Evolutionary conservation across 768 basidiomycete species (phyloP).

Genomic region (Krasilnikovozyma curviuscula): DNA sequence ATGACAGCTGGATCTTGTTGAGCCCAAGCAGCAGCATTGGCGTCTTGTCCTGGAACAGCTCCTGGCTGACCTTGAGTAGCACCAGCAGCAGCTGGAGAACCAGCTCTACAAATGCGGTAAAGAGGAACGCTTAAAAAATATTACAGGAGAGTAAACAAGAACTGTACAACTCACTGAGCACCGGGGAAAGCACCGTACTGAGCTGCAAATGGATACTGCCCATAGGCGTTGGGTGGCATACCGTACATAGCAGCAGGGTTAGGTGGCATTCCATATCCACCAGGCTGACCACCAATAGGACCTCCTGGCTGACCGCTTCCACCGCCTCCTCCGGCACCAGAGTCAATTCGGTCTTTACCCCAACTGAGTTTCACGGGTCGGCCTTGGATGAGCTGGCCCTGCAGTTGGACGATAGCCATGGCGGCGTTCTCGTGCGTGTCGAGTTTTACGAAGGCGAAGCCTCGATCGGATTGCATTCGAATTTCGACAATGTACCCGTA

Average conservation of each 20-base stretch:
- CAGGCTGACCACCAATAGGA: conserved; percentile 4
- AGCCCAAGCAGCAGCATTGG: no score
- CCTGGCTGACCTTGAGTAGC: no score
- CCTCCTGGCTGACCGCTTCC: conserved; percentile 12
- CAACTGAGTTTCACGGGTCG: conserved; percentile 95
- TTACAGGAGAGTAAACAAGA: no score
- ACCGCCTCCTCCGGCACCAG: conserved; percentile 9
- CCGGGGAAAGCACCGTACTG: no score
- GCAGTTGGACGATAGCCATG: conserved; percentile 89
- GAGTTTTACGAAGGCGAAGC: conserved; percentile 96
- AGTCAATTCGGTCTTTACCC: conserved; percentile 55
- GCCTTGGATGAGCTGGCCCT: conserved; percentile 93
- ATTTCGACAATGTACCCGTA: conserved; percentile 98
- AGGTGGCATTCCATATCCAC: conserved; percentile 12
- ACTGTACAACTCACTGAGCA: no score
- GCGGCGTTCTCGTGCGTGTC: conserved; percentile 98
- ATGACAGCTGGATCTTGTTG: no score
- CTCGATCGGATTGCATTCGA: conserved; percentile 96
- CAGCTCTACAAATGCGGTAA: no score
- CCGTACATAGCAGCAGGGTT: conserved; percentile 11
- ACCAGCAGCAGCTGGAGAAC: no score
- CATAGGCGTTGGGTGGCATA: conserved; percentile 13
- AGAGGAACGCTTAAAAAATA: no score
- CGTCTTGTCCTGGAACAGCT: no score
- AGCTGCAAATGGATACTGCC: conserved; percentile 12